phyloP scores from a whole-genome alignment of 345 rosid genomes.

The Eucalyptus marginata region DNA sequence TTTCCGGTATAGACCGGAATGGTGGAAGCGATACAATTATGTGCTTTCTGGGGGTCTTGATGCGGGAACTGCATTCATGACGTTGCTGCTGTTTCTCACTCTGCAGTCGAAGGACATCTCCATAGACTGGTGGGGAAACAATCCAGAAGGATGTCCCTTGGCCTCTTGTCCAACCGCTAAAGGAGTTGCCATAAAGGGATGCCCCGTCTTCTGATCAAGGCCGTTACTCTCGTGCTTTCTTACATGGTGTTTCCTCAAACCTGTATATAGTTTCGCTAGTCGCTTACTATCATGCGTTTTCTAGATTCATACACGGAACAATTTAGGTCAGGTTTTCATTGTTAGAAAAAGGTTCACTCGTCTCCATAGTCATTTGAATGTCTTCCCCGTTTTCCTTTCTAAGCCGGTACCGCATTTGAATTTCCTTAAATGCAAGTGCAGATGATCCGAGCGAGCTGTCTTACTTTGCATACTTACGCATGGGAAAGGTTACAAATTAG shows the following conservation, averaged over 20 bases:
- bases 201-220: slow-evolving; percentile 26
- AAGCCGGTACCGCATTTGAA: background rate
- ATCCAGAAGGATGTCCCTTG: slow-evolving; percentile 41
- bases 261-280: background rate
- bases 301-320: background rate
- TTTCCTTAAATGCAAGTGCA: background rate
- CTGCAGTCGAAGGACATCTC: slow-evolving; percentile 25
- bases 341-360: background rate
- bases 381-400: background rate
- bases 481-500: background rate
- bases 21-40: slow-evolving; percentile 69
- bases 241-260: background rate
- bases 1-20: slow-evolving; percentile 24
- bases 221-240: background rate
- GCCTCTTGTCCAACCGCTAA: slow-evolving; percentile 68
- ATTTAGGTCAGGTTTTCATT: background rate
- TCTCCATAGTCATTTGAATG: background rate
- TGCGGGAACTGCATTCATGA: slow-evolving; percentile 72
- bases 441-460: background rate
- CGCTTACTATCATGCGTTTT: background rate
- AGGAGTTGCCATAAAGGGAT: slow-evolving; percentile 36
- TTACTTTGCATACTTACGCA: no score
- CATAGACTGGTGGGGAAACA: slow-evolving; percentile 70
- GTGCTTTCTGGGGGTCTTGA: slow-evolving; percentile 65
- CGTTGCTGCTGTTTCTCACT: slow-evolving; percentile 35